Evolutionary conservation across 495 filamentous ascomycete genomes (phyloP).

Genomic region (Umbilicaria muhlenbergii): DNA sequence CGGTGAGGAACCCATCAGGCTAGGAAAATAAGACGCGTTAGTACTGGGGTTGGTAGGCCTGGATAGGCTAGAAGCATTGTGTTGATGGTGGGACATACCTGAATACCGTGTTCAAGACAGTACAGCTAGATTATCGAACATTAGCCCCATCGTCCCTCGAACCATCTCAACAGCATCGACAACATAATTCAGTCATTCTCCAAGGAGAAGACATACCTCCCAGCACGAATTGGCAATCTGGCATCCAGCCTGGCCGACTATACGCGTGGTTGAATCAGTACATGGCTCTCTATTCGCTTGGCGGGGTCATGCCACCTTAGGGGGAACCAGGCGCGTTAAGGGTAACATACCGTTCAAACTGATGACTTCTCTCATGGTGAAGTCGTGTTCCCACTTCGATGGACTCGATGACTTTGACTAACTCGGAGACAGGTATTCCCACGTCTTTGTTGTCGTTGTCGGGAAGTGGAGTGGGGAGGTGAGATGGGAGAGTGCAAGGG

Average conservation of each 20-base stretch:
- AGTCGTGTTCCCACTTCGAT: slow-evolving; percentile 10
- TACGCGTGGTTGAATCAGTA: slow-evolving; percentile 12
- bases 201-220: slow-evolving; percentile 51
- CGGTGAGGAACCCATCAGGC: slow-evolving; percentile 97
- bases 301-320: not conserved
- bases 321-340: not conserved
- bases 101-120: slow-evolving; percentile 98
- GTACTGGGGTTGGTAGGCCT: slow-evolving; percentile 4
- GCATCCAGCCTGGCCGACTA: slow-evolving; percentile 99
- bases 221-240: slow-evolving; percentile 99
- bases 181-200: not conserved
- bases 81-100: slow-evolving; percentile 42
- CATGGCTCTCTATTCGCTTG: not conserved
- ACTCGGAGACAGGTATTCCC: not conserved
- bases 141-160: slow-evolving; percentile 4
- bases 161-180: not conserved
- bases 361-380: slow-evolving; percentile 96
- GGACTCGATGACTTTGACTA: not conserved
- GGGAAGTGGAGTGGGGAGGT: not conserved
- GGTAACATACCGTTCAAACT: slow-evolving; percentile 84
- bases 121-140: slow-evolving; percentile 53
- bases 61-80: too few species aligned
- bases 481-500: slow-evolving; percentile 5
- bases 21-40: slow-evolving; percentile 32
- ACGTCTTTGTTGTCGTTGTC: not conserved